phyloP scores from a whole-genome alignment of 1,284 basidiomycete genomes.

The Athelia sp. region DNA sequence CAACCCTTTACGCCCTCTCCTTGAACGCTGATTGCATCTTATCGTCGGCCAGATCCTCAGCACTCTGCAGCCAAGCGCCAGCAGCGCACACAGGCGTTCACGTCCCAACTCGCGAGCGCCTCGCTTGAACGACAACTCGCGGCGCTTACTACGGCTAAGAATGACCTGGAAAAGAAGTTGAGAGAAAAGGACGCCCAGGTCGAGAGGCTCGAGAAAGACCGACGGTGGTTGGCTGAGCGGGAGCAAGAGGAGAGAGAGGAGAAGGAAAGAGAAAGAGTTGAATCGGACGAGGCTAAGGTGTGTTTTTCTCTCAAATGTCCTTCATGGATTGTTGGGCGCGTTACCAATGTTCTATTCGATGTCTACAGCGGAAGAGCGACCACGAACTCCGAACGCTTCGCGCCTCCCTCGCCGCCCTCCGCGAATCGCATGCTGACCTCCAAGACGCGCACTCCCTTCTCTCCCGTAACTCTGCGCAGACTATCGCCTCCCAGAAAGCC shows the following conservation, averaged over 20 bases:
- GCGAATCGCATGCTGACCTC: slow-evolving; percentile 52
- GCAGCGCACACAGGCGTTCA: slow-evolving; percentile 54
- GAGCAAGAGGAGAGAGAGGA: slow-evolving; percentile 56
- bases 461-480: slow-evolving; percentile 38
- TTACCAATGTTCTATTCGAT: slow-evolving; percentile 4
- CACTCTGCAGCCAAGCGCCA: slow-evolving; percentile 57
- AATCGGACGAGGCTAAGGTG: slow-evolving; percentile 51
- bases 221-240: slow-evolving; percentile 54
- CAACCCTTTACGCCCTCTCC: slow-evolving; percentile 4
- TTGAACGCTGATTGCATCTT: slow-evolving; percentile 1
- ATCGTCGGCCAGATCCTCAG: slow-evolving; percentile 43
- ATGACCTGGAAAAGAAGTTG: slow-evolving; percentile 59
- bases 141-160: slow-evolving; percentile 48
- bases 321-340: neutral
- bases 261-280: slow-evolving; percentile 47
- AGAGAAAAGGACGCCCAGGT: slow-evolving; percentile 52
- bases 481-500: slow-evolving; percentile 40
- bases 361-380: slow-evolving; percentile 29
- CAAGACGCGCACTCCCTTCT: slow-evolving; percentile 45
- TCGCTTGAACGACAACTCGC: slow-evolving; percentile 59
- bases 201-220: slow-evolving; percentile 59
- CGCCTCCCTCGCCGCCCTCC: slow-evolving; percentile 36
- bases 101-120: slow-evolving; percentile 51
- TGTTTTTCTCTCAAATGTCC: slow-evolving; percentile 13
- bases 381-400: slow-evolving; percentile 45